phyloP scores from a whole-genome alignment of 116 monocot genomes.

The Trichopus zeylanicus region DNA sequence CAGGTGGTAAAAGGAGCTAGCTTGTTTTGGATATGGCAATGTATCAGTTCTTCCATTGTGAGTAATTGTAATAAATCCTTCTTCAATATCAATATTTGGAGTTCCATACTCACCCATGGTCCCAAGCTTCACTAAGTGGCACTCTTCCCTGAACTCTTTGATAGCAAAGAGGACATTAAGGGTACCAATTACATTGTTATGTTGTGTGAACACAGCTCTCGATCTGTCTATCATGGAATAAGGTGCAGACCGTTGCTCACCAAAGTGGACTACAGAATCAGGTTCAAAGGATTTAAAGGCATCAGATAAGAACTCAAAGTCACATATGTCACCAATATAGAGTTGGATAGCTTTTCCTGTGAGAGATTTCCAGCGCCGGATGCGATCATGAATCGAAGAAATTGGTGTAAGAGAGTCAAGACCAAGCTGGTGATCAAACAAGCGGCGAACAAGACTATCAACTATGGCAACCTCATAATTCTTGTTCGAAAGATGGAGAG shows the following conservation, averaged over 20 bases:
- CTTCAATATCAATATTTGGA: slow-evolving; percentile 98
- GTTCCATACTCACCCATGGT: slow-evolving; percentile 99
- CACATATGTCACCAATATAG: slow-evolving; percentile 87
- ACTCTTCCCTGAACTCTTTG: slow-evolving; percentile 81
- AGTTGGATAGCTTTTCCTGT: slow-evolving; percentile 79
- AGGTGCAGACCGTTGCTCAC: slow-evolving; percentile 97
- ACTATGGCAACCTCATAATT: slow-evolving; percentile 90
- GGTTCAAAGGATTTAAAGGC: slow-evolving; percentile 84
- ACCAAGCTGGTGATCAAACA: slow-evolving; percentile 92
- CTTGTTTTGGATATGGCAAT: slow-evolving; percentile 96
- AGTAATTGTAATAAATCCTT: slow-evolving; percentile 92
- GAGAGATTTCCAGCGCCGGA: slow-evolving; percentile 73
- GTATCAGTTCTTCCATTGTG: slow-evolving; percentile 98
- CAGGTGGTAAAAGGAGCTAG: slow-evolving; percentile 94
- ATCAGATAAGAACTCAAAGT: slow-evolving; percentile 92
- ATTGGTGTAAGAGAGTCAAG: slow-evolving; percentile 91
- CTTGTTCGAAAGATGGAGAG: slow-evolving; percentile 91
- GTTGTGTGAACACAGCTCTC: slow-evolving; percentile 90
- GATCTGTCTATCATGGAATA: slow-evolving; percentile 98
- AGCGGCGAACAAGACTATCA: slow-evolving; percentile 82
- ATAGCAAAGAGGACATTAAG: slow-evolving; percentile 96
- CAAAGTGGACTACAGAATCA: slow-evolving; percentile 89
- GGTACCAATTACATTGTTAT: slow-evolving; percentile 98
- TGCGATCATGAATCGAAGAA: slow-evolving; percentile 77
- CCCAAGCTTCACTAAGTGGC: slow-evolving; percentile 96